Base-by-base conservation (phyloP, 768 basidiomycete genomes). In the Xerocomellus dryophilus region DNA sequence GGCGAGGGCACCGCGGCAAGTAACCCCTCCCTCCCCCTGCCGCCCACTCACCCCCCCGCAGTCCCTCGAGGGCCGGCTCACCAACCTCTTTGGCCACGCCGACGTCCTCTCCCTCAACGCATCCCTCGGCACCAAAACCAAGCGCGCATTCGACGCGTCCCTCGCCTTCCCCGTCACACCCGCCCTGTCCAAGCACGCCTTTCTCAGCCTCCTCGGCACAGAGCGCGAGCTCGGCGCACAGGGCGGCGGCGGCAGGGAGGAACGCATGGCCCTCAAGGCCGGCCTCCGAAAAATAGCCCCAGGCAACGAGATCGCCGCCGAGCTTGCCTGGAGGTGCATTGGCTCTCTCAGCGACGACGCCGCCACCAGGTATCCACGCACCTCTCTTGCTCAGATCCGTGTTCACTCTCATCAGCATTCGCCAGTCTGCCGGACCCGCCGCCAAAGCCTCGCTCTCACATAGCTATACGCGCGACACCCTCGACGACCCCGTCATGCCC, bases 1-100 rank as follows among this genome's bases (percentile, higher is more conserved):
- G 88, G 86, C 46, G 97, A 98, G 69, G 96, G 91, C 11, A 93
- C 76, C 51, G 93, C 93, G n/a, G 94, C 93, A 66, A 66, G 91
- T 80, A 7, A 48, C 1, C 21, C 29, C 43, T 50, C 49, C 51
- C 44, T 7, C 27, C 20, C 41, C 31, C 29, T 8, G 47, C 34
- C 17, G 27, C 34, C 11, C 20, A 21, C 62, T 56, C 48, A 54
- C 50, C 2, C 25, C 7, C 8, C 1, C 9, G 0, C 56, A 88
- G 93, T 88, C 86, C 50, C 81, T 87, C 38, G 90, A 87, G 6
- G 93, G 82, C 7, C 83, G 88, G 47, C 71, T 98, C 38, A 80
- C 90, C 14, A 98, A 98, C 70, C 81, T 88, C 5, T 88, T 98
- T 61, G 96, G 96, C 23, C 90, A 93, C 7, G 96, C 88, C 15